These are phyloP conservation scores for Graphilbum fragrans DNA, from an alignment of 2,329 filamentous ascomycete species.

Conservation along the genomic window DNA sequence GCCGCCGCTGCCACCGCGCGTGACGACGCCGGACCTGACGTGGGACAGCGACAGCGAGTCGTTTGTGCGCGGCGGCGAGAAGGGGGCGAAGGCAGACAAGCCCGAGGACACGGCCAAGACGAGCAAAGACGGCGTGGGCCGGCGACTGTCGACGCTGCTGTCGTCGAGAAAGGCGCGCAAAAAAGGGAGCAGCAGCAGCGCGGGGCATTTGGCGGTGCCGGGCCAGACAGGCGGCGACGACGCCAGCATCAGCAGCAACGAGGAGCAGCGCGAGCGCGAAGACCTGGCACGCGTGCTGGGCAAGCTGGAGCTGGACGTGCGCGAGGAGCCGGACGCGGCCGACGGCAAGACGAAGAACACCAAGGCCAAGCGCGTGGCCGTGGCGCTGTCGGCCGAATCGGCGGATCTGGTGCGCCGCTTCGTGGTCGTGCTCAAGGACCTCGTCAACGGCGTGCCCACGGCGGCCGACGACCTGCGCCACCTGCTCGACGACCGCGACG, in stretches of 20 bases:
- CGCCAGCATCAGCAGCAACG: slow-evolving; percentile 12
- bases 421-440: slow-evolving; percentile 81
- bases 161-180: neutral
- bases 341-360: neutral
- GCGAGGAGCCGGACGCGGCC: slow-evolving; percentile 23
- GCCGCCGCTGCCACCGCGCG: slow-evolving; percentile 43
- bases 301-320: slow-evolving; percentile 68
- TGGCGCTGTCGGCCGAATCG: slow-evolving; percentile 74
- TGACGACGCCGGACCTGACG: slow-evolving; percentile 36
- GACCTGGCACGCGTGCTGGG: slow-evolving; percentile 75
- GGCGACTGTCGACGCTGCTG: slow-evolving; percentile 7
- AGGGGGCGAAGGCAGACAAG: slow-evolving; percentile 13
- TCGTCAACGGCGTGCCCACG: slow-evolving; percentile 84
- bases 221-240: slow-evolving; percentile 17
- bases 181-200: slow-evolving; percentile 12
- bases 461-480: slow-evolving; percentile 76
- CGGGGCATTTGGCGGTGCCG: slow-evolving; percentile 23
- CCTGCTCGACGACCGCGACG: slow-evolving; percentile 49
- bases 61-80: slow-evolving; percentile 13
- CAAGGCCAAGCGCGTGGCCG: slow-evolving; percentile 30
- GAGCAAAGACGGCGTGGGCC: slow-evolving; percentile 10
- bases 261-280: slow-evolving; percentile 41
- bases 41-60: slow-evolving; percentile 32
- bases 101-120: slow-evolving; percentile 16
- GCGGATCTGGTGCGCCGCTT: slow-evolving; percentile 73